phyloP scores from a whole-genome alignment of 495 filamentous ascomycete genomes.

The Talaromyces thailandensis region DNA sequence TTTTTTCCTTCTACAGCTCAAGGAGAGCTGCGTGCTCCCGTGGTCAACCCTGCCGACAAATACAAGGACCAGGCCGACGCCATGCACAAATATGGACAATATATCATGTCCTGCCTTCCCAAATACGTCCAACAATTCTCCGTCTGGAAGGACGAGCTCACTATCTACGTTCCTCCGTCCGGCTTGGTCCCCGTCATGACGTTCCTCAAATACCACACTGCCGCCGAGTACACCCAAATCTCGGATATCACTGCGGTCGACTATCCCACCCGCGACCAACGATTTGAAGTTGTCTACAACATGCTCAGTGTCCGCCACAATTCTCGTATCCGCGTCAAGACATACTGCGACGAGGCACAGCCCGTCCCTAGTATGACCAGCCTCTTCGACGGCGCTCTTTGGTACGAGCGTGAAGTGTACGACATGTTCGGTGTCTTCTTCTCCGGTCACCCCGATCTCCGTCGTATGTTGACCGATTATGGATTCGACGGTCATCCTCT shows the following conservation, averaged over 20 bases:
- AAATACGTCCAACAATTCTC: constrained; percentile 99
- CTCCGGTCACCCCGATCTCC: constrained; percentile 85
- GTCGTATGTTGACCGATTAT: constrained; percentile 99
- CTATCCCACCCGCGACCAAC: constrained; percentile 85
- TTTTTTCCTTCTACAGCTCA: constrained; percentile 25
- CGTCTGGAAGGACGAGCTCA: constrained; percentile 98
- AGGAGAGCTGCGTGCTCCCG: constrained; percentile 61
- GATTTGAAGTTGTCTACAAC: constrained; percentile 99
- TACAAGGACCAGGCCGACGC: constrained; percentile 73
- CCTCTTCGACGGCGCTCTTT: constrained; percentile 92
- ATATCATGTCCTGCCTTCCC: constrained; percentile 90
- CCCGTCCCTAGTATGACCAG: constrained; percentile 81
- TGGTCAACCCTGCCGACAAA: constrained; percentile 90
- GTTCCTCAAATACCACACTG: constrained; percentile 96
- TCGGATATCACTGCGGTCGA: constrained; percentile 90
- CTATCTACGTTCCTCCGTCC: constrained; percentile 80
- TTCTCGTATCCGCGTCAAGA: constrained; percentile 94
- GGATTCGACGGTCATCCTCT: constrained; percentile 97
- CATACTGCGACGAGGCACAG: constrained; percentile 94
- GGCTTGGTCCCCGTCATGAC: constrained; percentile 84
- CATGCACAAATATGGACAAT: constrained; percentile 90
- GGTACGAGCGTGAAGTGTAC: constrained; percentile 98
- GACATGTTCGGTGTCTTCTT: constrained; percentile 99
- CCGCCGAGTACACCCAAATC: constrained; percentile 91
- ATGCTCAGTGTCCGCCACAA: constrained; percentile 92